Percentiles rank a stretch among this genome's conserved stretches.
phyloP scores from a whole-genome alignment of 176 grass and related monocot species.

The Oryza meyeriana region DNA sequence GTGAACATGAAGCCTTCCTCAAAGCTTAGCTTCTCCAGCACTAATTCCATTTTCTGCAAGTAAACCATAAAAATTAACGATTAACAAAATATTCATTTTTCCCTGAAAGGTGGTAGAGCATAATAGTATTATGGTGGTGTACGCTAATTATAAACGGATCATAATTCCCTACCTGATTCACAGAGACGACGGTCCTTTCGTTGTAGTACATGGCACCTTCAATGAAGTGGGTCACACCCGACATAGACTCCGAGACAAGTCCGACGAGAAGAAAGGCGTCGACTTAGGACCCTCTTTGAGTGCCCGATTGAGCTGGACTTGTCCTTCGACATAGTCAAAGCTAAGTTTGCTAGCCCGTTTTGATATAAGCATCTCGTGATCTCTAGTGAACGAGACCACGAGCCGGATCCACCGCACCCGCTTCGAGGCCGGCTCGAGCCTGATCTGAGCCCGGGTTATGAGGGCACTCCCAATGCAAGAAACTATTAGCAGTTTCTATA shows the following conservation, averaged over 20 bases:
- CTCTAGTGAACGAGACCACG: conserved; percentile 32
- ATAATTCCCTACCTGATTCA: background rate
- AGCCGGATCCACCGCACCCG: conserved; percentile 50
- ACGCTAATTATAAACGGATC: background rate
- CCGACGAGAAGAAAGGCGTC: conserved; percentile 53
- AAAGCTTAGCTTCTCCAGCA: conserved; percentile 34
- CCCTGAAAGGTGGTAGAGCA: background rate
- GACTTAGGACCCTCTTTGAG: conserved; percentile 19
- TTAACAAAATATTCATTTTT: background rate
- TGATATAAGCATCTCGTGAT: conserved; percentile 56
- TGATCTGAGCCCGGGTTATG: conserved; percentile 56
- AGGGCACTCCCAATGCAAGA: no score
- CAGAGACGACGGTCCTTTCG: background rate
- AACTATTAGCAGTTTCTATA: no score
- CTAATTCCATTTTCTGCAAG: conserved; percentile 17
- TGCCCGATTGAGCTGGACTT: conserved; percentile 34
- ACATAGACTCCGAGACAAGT: background rate
- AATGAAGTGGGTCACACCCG: conserved; percentile 28
- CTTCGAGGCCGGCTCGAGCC: conserved; percentile 29
- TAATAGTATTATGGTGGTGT: background rate
- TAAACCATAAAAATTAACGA: background rate
- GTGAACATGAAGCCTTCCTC: conserved; percentile 41
- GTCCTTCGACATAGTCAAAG: conserved; percentile 67
- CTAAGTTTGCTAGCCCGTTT: background rate
- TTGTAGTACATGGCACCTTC: conserved; percentile 55